Conservation (phyloP, 108 stramenopile species). For the Skeletonema costatum region DNA sequence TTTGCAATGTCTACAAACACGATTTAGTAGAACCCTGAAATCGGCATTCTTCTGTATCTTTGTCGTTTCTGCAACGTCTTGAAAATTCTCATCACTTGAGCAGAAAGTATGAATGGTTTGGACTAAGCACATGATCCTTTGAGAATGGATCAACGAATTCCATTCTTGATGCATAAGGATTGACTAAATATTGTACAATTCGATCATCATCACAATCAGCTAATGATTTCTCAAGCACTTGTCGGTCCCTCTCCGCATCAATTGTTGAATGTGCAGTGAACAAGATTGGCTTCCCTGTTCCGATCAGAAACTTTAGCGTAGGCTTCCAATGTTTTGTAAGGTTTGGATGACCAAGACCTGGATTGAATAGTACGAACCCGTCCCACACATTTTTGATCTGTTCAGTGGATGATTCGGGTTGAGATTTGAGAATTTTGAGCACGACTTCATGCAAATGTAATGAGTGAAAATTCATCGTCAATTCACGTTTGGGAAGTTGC, state of each 20-base stretch:
- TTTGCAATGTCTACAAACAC: too few species aligned
- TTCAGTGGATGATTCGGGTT: not conserved
- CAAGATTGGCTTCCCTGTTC: constrained; percentile 51
- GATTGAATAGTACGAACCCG: constrained; percentile 81
- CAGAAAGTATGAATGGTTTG: constrained; percentile 55
- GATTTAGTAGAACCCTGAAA: too few species aligned
- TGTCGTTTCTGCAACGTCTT: not conserved
- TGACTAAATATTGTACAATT: constrained; percentile 42
- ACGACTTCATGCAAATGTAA: constrained; percentile 42
- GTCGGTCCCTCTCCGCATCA: constrained; percentile 63
- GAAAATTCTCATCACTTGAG: not conserved
- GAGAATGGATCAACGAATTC: constrained; percentile 74
- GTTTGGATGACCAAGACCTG: constrained; percentile 86
- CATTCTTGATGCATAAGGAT: constrained; percentile 77
- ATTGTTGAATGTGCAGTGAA: constrained; percentile 76
- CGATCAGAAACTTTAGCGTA: constrained; percentile 56
- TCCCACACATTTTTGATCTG: constrained; percentile 47
- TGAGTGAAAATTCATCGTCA: constrained; percentile 48
- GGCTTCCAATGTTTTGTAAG: constrained; percentile 67
- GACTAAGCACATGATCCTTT: constrained; percentile 44
- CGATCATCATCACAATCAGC: constrained; percentile 7
- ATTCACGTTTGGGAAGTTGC: constrained; percentile 1
- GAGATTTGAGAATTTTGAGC: constrained; percentile 19
- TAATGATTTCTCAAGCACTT: constrained; percentile 35
- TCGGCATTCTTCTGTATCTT: too few species aligned